A percentile compares a stretch with the other conserved stretches of the same genome.
phyloP scores from a whole-genome alignment of 371 early-diverging fungal species.

The Fennellomyces sp. region DNA sequence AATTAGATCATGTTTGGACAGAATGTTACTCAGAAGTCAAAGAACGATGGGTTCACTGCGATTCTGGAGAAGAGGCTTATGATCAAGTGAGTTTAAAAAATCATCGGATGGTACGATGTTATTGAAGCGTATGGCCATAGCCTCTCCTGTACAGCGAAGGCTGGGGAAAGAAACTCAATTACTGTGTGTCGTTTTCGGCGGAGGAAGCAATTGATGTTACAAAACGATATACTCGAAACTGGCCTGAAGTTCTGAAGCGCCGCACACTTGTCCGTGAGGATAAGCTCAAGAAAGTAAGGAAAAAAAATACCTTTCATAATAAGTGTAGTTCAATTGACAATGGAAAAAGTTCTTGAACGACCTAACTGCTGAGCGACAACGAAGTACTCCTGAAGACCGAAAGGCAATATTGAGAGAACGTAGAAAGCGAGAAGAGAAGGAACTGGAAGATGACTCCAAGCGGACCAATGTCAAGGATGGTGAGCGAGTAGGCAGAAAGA shows the following conservation, averaged over 20 bases:
- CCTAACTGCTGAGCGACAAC: slow-evolving; percentile 20
- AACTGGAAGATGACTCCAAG: slow-evolving; percentile 34
- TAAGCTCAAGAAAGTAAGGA: slow-evolving; percentile 39
- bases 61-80: slow-evolving; percentile 70
- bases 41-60: slow-evolving; percentile 72
- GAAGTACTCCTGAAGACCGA: slow-evolving; percentile 3
- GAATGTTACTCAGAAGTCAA: slow-evolving; percentile 64
- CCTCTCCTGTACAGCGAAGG: slow-evolving; percentile 69
- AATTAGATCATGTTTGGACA: slow-evolving; percentile 72
- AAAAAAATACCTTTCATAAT: background rate
- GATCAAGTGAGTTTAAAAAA: slow-evolving; percentile 42
- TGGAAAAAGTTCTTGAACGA: slow-evolving; percentile 15
- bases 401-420: slow-evolving; percentile 19
- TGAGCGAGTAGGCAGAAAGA: slow-evolving; percentile 56
- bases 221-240: slow-evolving; percentile 54
- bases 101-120: background rate
- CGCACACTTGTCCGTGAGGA: slow-evolving; percentile 55
- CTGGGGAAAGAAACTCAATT: slow-evolving; percentile 77
- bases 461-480: slow-evolving; percentile 23
- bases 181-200: slow-evolving; percentile 58
- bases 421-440: slow-evolving; percentile 37
- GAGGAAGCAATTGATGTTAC: slow-evolving; percentile 70
- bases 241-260: slow-evolving; percentile 43
- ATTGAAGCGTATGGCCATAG: slow-evolving; percentile 11
- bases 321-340: background rate